Evolutionary conservation across 1,284 basidiomycete genomes (phyloP), one percentile per base, ranked within the genome.

Genomic region (Phellinidium pouzarii): DNA sequence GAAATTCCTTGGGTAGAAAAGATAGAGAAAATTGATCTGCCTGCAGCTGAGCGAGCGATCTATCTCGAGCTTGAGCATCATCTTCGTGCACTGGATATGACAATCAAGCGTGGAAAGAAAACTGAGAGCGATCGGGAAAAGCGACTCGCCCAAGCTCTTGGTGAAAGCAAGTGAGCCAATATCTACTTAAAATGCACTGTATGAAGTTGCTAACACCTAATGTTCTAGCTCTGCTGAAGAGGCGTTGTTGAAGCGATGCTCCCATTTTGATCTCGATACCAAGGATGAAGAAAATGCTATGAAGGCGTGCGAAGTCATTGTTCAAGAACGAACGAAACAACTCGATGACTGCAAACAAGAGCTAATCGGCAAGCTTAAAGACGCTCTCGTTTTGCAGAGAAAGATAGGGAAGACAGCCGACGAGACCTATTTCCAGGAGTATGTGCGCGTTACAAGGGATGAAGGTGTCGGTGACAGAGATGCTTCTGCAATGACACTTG

Each of bases 21-120:
- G 56, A 71, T 87, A 42, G 75, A 85, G 61, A 74, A 76, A 34
- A 79, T 96, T 42, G 70, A 75, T 29, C 79, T 96, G 11, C 94
- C 94, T 12, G 92, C 94, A 0, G 91, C 94, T 0, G 94, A 97
- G 66, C 87, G 91, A 9, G 94, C 94, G 0, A 92, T 96, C 57
- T 97, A 97, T 65, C 76, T 96, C 34, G 94, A 97, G 66, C 78
- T 97, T n/a, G 93, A 95, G 62, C 94, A 97, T 62, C 90, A 95
- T 63, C 74, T 97, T 23, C 87, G 89, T 47, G 87, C 91, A 12
- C 72, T 94, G 20, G 91, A 94, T 58, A 91, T 93, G 83, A 88
- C 82, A 1, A 86, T 90, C 59, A 89, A 88, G 65, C 82, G 86
- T 29, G 80, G 82, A 34, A 89, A 82, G 74, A 92, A 94, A 70